Percentiles rank a stretch among this genome's conserved stretches.
Conservation (phyloP, 2,329 filamentous ascomycete species). For the Tolypocladium amazonense region DNA sequence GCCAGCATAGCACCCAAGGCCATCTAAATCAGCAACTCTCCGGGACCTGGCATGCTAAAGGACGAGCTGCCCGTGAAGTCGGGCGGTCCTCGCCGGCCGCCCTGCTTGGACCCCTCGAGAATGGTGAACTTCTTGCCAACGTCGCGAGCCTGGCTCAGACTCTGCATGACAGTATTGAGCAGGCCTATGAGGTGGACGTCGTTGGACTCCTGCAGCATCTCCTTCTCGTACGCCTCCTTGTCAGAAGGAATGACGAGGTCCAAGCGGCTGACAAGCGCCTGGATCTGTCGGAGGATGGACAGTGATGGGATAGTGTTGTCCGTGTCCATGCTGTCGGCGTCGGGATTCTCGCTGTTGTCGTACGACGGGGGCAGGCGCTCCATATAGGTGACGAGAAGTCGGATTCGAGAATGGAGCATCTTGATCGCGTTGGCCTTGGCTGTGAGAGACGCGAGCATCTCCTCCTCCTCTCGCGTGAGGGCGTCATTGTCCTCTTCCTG, state of each 20-base stretch:
- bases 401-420: conserved; percentile 74
- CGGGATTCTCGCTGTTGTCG: conserved; percentile 38
- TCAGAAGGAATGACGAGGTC: conserved; percentile 70
- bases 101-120: conserved; percentile 33
- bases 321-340: conserved; percentile 20
- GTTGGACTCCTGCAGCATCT: conserved; percentile 69
- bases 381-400: conserved; percentile 67
- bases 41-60: conserved; percentile 15
- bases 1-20: neutral
- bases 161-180: conserved; percentile 64
- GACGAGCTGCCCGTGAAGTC: conserved; percentile 12
- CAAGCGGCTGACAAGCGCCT: conserved; percentile 73
- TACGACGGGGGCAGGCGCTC: conserved; percentile 58
- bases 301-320: conserved; percentile 43
- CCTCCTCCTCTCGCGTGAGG: conserved; percentile 49
- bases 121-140: conserved; percentile 64
- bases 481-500: conserved; percentile 26
- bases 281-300: conserved; percentile 75
- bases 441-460: conserved; percentile 57
- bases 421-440: conserved; percentile 88
- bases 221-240: conserved; percentile 51
- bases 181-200: conserved; percentile 73
- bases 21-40: conserved; percentile 22
- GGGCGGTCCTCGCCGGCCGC: conserved; percentile 8
- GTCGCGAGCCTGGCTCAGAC: conserved; percentile 58